Percentiles rank a stretch among this genome's conserved stretches.
phyloP scores from a whole-genome alignment of 208 protist genomes.

The Endotrypanum monterogeii region DNA sequence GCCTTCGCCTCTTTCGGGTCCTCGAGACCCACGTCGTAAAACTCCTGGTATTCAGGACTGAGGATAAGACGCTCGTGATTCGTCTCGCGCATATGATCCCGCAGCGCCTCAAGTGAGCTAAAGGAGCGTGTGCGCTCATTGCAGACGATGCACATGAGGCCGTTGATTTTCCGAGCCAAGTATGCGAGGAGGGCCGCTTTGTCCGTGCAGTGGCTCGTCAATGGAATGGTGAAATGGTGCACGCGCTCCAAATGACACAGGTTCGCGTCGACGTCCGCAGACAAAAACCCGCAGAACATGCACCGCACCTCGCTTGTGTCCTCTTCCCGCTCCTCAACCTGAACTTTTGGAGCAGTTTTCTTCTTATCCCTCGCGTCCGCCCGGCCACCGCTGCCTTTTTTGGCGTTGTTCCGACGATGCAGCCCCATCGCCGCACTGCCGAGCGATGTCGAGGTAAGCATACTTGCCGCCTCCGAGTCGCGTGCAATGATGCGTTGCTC shows the following conservation, averaged over 20 bases:
- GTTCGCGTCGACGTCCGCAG: constrained; percentile 50
- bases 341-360: constrained; percentile 50
- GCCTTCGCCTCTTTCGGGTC: constrained; percentile 45
- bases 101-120: constrained; percentile 70
- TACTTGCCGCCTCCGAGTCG: constrained; percentile 79
- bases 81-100: constrained; percentile 85
- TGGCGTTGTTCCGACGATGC: constrained; percentile 86
- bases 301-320: constrained; percentile 80
- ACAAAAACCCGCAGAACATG: constrained; percentile 79
- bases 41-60: constrained; percentile 82
- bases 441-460: constrained; percentile 83
- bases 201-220: constrained; percentile 68
- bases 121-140: constrained; percentile 78
- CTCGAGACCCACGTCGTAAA: constrained; percentile 72
- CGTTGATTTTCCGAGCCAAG: constrained; percentile 87
- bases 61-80: constrained; percentile 83
- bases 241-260: constrained; percentile 56
- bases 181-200: constrained; percentile 67
- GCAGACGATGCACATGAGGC: constrained; percentile 89
- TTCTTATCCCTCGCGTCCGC: constrained; percentile 14
- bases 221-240: constrained; percentile 82
- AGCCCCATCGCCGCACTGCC: constrained; percentile 89
- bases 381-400: constrained; percentile 29
- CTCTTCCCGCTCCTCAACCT: constrained; percentile 71
- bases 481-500: constrained; percentile 88